Base-by-base conservation (phyloP, 768 basidiomycete species). In the Cystobasidiopsis lactophilus region DNA sequence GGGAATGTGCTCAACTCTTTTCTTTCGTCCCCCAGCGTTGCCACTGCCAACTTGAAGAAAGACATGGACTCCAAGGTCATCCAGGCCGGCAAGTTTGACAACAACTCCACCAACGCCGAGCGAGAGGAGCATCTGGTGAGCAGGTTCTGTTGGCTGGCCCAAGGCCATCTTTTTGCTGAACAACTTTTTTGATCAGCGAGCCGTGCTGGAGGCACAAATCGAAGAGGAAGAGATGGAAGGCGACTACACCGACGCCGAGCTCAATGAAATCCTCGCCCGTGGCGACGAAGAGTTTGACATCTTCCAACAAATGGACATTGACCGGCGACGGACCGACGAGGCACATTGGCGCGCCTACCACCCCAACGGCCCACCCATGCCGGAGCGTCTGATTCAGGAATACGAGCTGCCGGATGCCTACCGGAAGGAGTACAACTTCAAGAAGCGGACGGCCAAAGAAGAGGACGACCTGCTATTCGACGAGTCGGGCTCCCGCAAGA, bases 41-140 rank as follows among this genome's bases (percentile, higher is more conserved):
- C 85, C 41, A 77, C 88, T 58, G 93, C 93, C 4, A 77, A 84
- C 53, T 84, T 78, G 69, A 98, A 98, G 72, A 80, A 95, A 27
- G 91, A 91, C 62, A 89, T 98, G 62, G 93, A 98, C 66, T 88
- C 91, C 70, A 96, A 98, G 67, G 91, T 93, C 69, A 95, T 95
- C 63, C 40, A 46, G 23, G 53, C 45, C 11, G 49, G 48, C 21
- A 37, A 49, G 19, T 51, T 45, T 69, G 93, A 98, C 66, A 91
- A 96, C 69, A 91, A 91, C 69, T 91, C 89, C 21, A 91, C 88
- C 3, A 83, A 86, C 59, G 88, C 91, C 65, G 93, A 98, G 66
- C 88, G 93, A 60, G 91, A 98, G 66, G 85, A 86, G 63, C 81
- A 91, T 59, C 69, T 95, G 69, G 84, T 85, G 61, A 59, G 79